These are phyloP conservation scores for Annona cherimola DNA, from an alignment of 164 flowering plant genomes.

Conservation along the genomic window DNA sequence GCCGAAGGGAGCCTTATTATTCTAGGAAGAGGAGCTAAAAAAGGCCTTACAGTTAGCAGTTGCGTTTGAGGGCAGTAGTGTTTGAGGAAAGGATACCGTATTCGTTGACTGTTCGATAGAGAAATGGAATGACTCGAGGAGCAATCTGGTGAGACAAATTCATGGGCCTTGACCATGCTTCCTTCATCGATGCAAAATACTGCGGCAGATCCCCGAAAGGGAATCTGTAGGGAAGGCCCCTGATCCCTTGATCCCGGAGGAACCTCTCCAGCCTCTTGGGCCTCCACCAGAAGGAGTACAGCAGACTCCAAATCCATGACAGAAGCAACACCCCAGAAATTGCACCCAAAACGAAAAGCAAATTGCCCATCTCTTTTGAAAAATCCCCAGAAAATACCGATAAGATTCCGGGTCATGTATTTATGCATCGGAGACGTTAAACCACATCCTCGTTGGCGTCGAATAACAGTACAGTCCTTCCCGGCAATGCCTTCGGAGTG, in stretches of 20 bases:
- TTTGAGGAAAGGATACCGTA: constrained; percentile 12
- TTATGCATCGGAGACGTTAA: no score
- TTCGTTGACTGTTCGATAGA: constrained; percentile 8
- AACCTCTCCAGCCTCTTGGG: constrained; percentile 34
- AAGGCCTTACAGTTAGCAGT: no score
- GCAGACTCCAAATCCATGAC: constrained; percentile 14
- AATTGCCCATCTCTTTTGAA: constrained; percentile 1
- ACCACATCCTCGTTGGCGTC: no score
- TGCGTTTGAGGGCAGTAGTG: no score
- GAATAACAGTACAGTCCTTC: no score
- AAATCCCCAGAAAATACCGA: no score
- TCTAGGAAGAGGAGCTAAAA: no score
- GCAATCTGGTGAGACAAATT: constrained; percentile 18
- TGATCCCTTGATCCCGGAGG: constrained; percentile 30
- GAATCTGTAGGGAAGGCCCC: constrained; percentile 31
- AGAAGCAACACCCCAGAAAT: neutral
- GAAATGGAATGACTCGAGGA: constrained; percentile 17
- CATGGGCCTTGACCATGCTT: constrained; percentile 27
- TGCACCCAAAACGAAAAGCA: neutral
- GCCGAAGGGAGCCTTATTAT: no score
- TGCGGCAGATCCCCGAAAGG: constrained; percentile 30
- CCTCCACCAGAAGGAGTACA: constrained; percentile 35
- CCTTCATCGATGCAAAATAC: neutral
- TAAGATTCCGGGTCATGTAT: no score
- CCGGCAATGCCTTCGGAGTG: no score